A percentile compares a stretch with the other conserved stretches of the same genome.
Conservation (phyloP, 176 grass and related monocot species). For the Carex cristatella region DNA sequence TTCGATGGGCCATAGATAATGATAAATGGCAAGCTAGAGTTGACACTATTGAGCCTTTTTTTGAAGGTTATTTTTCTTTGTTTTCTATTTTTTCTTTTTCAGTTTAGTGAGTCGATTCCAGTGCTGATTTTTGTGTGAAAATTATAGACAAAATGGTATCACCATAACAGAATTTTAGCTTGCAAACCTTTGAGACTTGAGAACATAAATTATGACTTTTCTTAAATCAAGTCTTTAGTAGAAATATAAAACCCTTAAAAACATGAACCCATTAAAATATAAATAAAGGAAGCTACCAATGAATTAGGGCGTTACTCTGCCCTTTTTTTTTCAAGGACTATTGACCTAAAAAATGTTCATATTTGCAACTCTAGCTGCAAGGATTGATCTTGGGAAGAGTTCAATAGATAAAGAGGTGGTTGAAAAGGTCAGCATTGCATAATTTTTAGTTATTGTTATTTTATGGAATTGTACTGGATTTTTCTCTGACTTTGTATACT, state of each 20-base stretch:
- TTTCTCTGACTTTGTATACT: neutral
- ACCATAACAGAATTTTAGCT: neutral
- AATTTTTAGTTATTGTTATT: neutral
- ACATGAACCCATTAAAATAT: neutral
- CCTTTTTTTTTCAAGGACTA: neutral
- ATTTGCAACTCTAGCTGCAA: slow-evolving; percentile 49
- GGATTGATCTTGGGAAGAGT: slow-evolving; percentile 58
- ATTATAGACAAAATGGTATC: neutral
- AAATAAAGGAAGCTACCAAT: neutral
- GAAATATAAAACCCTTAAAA: neutral
- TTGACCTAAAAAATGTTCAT: neutral
- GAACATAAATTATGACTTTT: neutral
- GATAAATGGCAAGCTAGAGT: slow-evolving; percentile 75
- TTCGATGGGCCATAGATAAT: slow-evolving; percentile 88
- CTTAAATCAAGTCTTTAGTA: neutral
- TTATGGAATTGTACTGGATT: neutral
- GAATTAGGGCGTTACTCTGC: neutral
- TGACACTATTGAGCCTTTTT: slow-evolving; percentile 73
- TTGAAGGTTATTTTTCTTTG: slow-evolving; percentile 57
- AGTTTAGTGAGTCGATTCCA: neutral
- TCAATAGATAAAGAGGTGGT: slow-evolving; percentile 68
- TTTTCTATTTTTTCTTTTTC: neutral
- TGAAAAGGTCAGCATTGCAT: slow-evolving; percentile 43
- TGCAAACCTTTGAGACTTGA: neutral
- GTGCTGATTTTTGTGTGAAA: neutral